Evolutionary conservation across 495 filamentous ascomycete genomes (phyloP).

Genomic region (Hyaloscypha finlandica): DNA sequence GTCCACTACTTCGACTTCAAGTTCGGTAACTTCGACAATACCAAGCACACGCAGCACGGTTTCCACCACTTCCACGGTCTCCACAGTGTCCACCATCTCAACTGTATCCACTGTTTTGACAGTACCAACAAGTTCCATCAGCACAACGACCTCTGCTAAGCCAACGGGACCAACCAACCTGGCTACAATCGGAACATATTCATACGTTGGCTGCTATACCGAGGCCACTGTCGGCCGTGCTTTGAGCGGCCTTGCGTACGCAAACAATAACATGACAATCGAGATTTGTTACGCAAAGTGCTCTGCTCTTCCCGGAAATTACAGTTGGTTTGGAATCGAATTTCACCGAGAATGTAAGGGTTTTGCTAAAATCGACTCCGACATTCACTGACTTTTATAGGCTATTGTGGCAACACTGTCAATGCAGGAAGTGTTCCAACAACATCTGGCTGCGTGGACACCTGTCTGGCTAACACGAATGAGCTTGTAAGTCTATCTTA

Average conservation of each 20-base stretch:
- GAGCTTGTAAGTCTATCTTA: conserved; percentile 31
- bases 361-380: no score
- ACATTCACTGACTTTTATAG: no score
- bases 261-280: conserved; percentile 33
- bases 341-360: neutral
- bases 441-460: conserved; percentile 58
- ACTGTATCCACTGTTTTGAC: conserved; percentile 6
- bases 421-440: conserved; percentile 17
- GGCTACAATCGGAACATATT: neutral
- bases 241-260: neutral
- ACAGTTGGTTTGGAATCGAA: neutral
- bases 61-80: neutral
- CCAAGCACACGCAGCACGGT: neutral
- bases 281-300: conserved; percentile 42
- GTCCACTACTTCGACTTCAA: conserved; percentile 6
- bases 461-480: conserved; percentile 55
- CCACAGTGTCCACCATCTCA: conserved; percentile 6
- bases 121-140: conserved; percentile 6
- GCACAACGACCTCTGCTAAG: neutral
- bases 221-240: neutral
- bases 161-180: conserved; percentile 7
- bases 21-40: neutral
- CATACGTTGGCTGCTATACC: neutral
- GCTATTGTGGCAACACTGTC: neutral
- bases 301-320: neutral